Evolutionary conservation across 2,329 filamentous ascomycete species (phyloP).

Genomic region (Fusarium algeriense): DNA sequence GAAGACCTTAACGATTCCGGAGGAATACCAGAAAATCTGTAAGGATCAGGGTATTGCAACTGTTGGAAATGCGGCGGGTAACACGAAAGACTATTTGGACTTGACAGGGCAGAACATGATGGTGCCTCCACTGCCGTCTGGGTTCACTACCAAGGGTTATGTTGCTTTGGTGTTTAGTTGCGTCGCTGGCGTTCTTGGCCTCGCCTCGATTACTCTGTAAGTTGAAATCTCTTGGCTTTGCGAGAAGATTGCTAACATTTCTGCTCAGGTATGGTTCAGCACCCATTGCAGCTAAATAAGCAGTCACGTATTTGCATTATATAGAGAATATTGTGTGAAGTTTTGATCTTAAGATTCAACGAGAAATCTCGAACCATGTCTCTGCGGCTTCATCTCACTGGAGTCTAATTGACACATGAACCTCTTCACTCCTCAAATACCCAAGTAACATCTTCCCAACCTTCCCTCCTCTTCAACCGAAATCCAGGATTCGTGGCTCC

Average conservation of each 20-base stretch:
- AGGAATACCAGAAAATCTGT: background rate
- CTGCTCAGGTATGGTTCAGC: background rate
- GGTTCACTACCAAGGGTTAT: background rate
- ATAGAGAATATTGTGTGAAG: too few species aligned
- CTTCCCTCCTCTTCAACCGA: background rate
- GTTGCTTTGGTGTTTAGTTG: background rate
- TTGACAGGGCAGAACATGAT: background rate
- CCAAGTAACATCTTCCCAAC: slow-evolving; percentile 25
- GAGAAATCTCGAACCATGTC: too few species aligned
- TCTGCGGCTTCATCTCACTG: too few species aligned
- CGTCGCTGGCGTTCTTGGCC: accelerated
- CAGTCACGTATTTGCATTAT: accelerated
- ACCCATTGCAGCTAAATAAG: background rate
- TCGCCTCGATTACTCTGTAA: background rate
- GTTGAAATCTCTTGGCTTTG: too few species aligned
- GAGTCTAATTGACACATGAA: background rate
- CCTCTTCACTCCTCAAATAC: background rate
- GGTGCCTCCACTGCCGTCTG: background rate
- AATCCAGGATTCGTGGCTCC: background rate
- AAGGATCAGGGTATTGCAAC: background rate
- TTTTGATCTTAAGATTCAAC: too few species aligned
- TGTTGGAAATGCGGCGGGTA: background rate
- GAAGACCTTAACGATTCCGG: background rate
- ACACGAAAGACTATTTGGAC: background rate
- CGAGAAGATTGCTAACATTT: background rate